Percentiles rank a stretch among this genome's conserved stretches.
Evolutionary conservation across 257 asterid genomes (phyloP).

Genomic region (Apocynum venetum): DNA sequence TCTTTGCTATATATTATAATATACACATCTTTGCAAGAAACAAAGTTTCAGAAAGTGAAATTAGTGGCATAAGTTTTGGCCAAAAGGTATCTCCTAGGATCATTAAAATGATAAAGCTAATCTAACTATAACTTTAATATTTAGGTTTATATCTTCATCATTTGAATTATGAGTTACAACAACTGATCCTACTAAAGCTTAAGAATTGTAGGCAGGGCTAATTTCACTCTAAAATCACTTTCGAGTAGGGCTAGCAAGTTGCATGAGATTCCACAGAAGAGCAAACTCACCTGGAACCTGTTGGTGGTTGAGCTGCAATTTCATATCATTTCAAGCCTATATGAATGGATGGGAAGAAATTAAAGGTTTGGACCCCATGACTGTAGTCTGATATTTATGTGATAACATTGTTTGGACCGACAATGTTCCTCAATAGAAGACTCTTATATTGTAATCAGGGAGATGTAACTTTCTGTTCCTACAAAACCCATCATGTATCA

Average conservation of each 20-base stretch:
- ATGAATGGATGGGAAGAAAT: background rate
- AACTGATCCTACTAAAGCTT: background rate
- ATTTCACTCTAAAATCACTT: background rate
- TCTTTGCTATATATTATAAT: background rate
- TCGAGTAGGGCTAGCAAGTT: background rate
- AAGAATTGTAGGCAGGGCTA: background rate
- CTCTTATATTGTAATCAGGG: background rate
- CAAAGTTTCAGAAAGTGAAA: background rate
- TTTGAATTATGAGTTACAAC: background rate
- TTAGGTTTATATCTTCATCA: too few relatives aligned
- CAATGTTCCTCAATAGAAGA: slow-evolving; percentile 7
- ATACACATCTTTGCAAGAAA: background rate
- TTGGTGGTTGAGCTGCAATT: slow-evolving; percentile 8
- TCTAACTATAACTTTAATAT: background rate
- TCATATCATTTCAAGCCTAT: slow-evolving; percentile 12
- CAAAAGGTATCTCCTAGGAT: background rate
- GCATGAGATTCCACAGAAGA: slow-evolving; percentile 18
- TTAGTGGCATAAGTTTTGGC: background rate
- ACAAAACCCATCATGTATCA: background rate
- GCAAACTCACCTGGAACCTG: background rate
- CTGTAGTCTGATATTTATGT: background rate
- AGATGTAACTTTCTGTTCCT: background rate
- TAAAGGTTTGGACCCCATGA: slow-evolving; percentile 7
- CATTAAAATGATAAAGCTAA: background rate
- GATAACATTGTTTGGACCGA: background rate